phyloP scores from a whole-genome alignment of 495 filamentous ascomycete genomes.

The Aspergillus biplanus region DNA sequence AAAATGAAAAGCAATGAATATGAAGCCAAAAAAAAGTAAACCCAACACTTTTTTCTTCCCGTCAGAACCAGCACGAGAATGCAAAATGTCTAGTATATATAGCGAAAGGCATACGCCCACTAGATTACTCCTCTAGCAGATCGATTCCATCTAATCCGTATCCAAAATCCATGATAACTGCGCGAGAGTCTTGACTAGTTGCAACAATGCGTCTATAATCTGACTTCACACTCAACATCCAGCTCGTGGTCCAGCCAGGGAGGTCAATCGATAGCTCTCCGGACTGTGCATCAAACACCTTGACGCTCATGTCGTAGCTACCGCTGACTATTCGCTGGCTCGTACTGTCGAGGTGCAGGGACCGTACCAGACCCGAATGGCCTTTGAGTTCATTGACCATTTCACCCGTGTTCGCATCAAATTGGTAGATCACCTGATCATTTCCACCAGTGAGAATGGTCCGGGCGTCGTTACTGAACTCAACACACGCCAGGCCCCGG shows the following conservation, averaged over 20 bases:
- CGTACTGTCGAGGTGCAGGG: slow-evolving; percentile 80
- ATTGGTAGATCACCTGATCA: slow-evolving; percentile 90
- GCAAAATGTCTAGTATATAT: slow-evolving; percentile 22
- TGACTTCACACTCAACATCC: slow-evolving; percentile 93
- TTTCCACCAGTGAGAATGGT: slow-evolving; percentile 93
- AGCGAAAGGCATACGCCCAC: slow-evolving; percentile 6
- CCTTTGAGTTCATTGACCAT: slow-evolving; percentile 75
- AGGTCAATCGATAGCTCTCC: slow-evolving; percentile 75
- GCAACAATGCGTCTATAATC: slow-evolving; percentile 93
- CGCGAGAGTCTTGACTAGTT: slow-evolving; percentile 89
- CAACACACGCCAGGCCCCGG: slow-evolving; percentile 90
- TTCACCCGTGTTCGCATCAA: slow-evolving; percentile 87
- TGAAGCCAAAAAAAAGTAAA: slow-evolving; percentile 25
- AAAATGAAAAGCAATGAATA: slow-evolving; percentile 13
- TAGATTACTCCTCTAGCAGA: slow-evolving; percentile 47
- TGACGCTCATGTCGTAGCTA: slow-evolving; percentile 92
- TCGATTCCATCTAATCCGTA: slow-evolving; percentile 54
- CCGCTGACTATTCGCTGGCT: slow-evolving; percentile 86
- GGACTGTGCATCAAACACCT: slow-evolving; percentile 82
- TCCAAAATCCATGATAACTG: slow-evolving; percentile 82
- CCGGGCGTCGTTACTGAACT: slow-evolving; percentile 89
- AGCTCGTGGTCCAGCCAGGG: slow-evolving; percentile 89
- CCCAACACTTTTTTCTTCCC: slow-evolving; percentile 10
- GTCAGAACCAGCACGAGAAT: slow-evolving; percentile 15
- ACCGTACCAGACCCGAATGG: slow-evolving; percentile 81